Percentiles rank a stretch among this genome's conserved stretches.
Conservation (phyloP, 495 filamentous ascomycete genomes). For the Penicillium diatomitis region DNA sequence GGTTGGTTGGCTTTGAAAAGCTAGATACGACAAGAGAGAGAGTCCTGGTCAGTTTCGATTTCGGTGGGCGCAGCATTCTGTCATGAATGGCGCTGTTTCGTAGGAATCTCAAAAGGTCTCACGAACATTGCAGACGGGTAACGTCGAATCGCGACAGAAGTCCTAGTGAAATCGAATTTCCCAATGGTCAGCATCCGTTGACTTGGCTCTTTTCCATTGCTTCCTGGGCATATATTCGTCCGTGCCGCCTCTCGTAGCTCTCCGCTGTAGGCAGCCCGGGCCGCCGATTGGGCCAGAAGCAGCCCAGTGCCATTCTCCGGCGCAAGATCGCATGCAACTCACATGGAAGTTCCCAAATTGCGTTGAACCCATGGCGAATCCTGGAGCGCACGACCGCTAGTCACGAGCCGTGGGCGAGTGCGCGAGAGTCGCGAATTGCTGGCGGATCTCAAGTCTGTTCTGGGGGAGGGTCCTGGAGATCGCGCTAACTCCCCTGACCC, state of each 20-base stretch:
- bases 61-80: neutral
- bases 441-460: neutral
- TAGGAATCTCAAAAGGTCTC: neutral
- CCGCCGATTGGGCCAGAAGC: neutral
- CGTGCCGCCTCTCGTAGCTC: neutral
- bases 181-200: constrained; percentile 10
- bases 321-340: constrained; percentile 30
- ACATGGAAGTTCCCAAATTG: constrained; percentile 89
- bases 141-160: constrained; percentile 93
- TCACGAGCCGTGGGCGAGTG: constrained; percentile 9
- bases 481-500: constrained; percentile 24
- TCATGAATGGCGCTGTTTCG: no score
- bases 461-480: constrained; percentile 6
- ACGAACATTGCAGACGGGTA: constrained; percentile 95
- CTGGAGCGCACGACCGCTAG: neutral
- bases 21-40: constrained; percentile 17
- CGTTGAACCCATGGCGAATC: constrained; percentile 45
- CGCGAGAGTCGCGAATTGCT: constrained; percentile 2
- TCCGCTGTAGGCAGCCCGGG: neutral
- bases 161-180: constrained; percentile 43
- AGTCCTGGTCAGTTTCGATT: constrained; percentile 12
- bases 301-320: constrained; percentile 1
- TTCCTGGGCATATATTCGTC: neutral
- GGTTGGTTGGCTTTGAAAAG: constrained; percentile 43
- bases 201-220: neutral